Evolutionary conservation across 108 stramenopile species (phyloP).

Genomic region (Conticribra guillardii): DNA sequence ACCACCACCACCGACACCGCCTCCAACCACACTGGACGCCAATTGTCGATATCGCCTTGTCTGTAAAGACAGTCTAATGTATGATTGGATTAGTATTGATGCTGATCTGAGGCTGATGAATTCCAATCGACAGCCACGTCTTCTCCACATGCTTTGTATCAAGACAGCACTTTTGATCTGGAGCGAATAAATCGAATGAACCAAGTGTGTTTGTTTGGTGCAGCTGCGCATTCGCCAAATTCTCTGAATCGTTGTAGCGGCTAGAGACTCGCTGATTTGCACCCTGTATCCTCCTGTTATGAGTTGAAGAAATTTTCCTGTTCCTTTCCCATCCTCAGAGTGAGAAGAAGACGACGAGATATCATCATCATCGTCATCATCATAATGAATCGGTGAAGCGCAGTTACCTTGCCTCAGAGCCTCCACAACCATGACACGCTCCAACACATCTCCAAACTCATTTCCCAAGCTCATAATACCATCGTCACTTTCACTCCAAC

Average conservation of each 20-base stretch:
- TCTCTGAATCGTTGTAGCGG: too few relatives aligned
- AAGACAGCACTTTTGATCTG: background rate
- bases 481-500: conserved; percentile 8
- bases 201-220: background rate
- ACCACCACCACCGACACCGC: too few relatives aligned
- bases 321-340: too few relatives aligned
- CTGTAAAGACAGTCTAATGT: conserved; percentile 3
- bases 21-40: background rate
- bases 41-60: background rate
- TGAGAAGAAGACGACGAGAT: background rate
- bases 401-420: conserved; percentile 20
- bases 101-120: background rate
- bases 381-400: background rate
- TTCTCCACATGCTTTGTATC: conserved; percentile 14
- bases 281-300: too few relatives aligned
- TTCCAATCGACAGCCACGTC: background rate
- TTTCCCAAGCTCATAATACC: conserved; percentile 13
- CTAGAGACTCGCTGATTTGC: too few relatives aligned
- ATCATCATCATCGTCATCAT: background rate
- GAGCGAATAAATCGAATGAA: background rate
- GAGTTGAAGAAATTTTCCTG: too few relatives aligned
- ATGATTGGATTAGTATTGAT: background rate
- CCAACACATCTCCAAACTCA: conserved; percentile 12
- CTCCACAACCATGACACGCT: conserved; percentile 8
- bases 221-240: background rate